Conservation (phyloP, 176 grass and related monocot species). For the Aegilops longissima region DNA sequence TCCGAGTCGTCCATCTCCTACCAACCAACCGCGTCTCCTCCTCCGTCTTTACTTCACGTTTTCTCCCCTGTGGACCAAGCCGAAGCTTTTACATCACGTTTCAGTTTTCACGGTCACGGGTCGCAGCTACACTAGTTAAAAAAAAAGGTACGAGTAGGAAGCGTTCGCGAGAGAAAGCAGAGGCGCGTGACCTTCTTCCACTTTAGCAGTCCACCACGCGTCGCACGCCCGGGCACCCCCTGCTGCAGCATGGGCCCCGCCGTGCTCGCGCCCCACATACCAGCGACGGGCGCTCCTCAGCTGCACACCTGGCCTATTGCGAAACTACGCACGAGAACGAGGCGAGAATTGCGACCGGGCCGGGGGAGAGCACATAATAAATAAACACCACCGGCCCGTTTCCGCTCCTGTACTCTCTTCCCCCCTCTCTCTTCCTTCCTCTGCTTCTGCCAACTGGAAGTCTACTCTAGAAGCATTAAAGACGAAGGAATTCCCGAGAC, state of each 20-base stretch:
- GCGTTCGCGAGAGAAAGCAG: no score
- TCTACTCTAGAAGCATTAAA: neutral
- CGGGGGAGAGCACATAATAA: slow-evolving; percentile 28
- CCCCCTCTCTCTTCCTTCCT: neutral
- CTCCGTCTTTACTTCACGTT: neutral
- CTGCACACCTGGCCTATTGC: neutral
- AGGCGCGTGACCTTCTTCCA: neutral
- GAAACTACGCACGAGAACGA: neutral
- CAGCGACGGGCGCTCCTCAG: neutral
- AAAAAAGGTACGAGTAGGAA: neutral
- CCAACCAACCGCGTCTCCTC: neutral
- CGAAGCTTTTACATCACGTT: neutral
- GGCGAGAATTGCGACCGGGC: neutral
- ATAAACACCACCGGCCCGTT: slow-evolving; percentile 14
- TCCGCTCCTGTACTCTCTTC: neutral
- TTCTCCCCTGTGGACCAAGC: neutral
- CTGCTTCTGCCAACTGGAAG: slow-evolving; percentile 8
- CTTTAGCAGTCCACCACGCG: neutral
- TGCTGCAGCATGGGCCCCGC: neutral
- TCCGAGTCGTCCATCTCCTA: neutral
- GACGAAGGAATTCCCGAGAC: neutral
- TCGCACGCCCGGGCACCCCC: neutral
- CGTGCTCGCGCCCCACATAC: accelerated
- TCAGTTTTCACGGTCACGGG: neutral
- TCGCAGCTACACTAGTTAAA: neutral